A percentile compares a stretch with the other conserved stretches of the same genome.
These are phyloP conservation scores for Colletotrichum abscissum DNA, from an alignment of 2,329 filamentous ascomycete species.

Conservation along the genomic window DNA sequence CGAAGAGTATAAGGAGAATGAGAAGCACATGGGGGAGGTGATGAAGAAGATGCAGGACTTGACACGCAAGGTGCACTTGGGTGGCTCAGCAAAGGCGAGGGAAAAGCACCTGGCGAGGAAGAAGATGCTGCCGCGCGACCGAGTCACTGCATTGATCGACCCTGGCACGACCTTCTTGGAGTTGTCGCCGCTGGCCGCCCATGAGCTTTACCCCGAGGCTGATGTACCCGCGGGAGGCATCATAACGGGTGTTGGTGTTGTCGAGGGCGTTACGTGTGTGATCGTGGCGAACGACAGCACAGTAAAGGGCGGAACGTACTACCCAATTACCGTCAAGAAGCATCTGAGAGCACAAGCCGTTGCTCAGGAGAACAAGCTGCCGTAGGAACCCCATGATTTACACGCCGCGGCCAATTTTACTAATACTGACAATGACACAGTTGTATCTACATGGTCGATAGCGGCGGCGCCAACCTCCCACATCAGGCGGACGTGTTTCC, in stretches of 20 bases:
- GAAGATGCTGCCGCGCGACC: conserved; percentile 95
- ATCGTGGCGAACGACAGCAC: conserved; percentile 97
- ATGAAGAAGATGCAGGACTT: conserved; percentile 76
- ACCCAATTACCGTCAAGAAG: conserved; percentile 97
- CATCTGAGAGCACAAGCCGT: conserved; percentile 92
- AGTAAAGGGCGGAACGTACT: conserved; percentile 97
- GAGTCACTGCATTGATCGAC: conserved; percentile 88
- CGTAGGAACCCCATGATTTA: conserved; percentile 56
- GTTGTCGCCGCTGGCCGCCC: conserved; percentile 89
- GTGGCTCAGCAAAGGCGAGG: conserved; percentile 83
- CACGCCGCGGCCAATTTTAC: neutral
- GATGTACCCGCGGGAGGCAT: conserved; percentile 92
- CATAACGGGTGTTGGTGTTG: conserved; percentile 89
- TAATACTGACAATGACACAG: conserved; percentile 45
- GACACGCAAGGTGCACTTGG: conserved; percentile 77
- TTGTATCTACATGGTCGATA: conserved; percentile 97
- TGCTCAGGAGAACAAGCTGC: conserved; percentile 84
- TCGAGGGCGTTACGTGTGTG: conserved; percentile 91
- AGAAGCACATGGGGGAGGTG: conserved; percentile 78
- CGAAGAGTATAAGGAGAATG: conserved; percentile 84
- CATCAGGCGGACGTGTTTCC: conserved; percentile 97
- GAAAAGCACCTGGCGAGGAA: conserved; percentile 88
- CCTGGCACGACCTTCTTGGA: conserved; percentile 92
- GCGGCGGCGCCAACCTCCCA: conserved; percentile 92
- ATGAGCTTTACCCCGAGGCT: conserved; percentile 86